Base-by-base conservation (phyloP, 768 basidiomycete species). In the Lactarius tabidus region DNA sequence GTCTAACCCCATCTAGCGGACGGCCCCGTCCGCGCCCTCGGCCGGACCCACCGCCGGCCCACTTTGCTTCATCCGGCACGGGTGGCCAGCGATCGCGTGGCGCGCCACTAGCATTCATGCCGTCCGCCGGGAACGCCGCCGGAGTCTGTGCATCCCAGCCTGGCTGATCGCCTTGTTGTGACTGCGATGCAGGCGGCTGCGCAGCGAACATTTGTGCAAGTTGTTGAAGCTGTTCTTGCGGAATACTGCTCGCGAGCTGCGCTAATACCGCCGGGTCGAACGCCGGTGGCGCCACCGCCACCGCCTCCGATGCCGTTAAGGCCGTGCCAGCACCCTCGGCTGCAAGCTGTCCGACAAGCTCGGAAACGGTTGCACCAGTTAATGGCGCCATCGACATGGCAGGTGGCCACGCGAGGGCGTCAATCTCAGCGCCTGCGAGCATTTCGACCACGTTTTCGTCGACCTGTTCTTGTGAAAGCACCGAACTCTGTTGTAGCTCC, bases 371-470 rank as follows among this genome's bases (percentile, higher is more conserved):
- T 64, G 80, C 74, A 31, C 73, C 66, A 57, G 76, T 73, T 56
- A 77, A 60, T 15, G 69, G 53, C 33, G 70, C 64, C 26, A 71
- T 69, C 17, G 67, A 60, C n/a, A 68, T 59, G 15, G 72, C 70
- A 38, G 74, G 72, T 20, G 62, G 65, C 88, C 88, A 90, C 77
- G 90, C 88, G 57, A 87, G 71, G 35, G 79, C 75, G 67, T 91
- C 87, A 63, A 85, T 81, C 59, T 90, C 88, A 26, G 83, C 78
- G 28, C 91, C 90, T 38, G 84, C 79, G 33, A 85, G 82, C 90
- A 93, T 93, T 56, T 77, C 73, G 72, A 80, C 81, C 69, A 84
- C 81, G 60, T 83, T 80, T 70, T 74, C 79, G 75, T 91, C 89
- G 63, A 85, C 79, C 70, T 91, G 87, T 69, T 89, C 90, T 69